A percentile compares a stretch with the other conserved stretches of the same genome.
phyloP scores from a whole-genome alignment of 768 basidiomycete species.

The Austroboletus festivus region DNA sequence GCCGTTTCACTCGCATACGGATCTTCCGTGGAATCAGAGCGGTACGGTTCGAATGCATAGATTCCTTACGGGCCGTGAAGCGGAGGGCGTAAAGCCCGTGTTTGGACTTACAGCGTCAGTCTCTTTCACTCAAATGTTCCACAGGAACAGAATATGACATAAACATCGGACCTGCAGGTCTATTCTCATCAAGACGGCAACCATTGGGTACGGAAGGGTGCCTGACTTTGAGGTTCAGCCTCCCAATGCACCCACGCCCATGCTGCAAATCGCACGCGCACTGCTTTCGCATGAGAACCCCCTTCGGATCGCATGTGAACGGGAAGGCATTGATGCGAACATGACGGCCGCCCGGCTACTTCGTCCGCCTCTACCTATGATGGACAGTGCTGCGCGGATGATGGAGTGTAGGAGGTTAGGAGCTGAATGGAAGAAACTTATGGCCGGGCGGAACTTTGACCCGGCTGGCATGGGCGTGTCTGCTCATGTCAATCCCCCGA shows the following conservation, averaged over 20 bases:
- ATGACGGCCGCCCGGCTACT: conserved; percentile 16
- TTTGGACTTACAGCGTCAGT: conserved; percentile 85
- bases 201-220: conserved; percentile 43
- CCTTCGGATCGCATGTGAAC: conserved; percentile 24
- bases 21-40: conserved; percentile 46
- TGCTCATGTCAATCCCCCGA: not conserved
- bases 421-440: conserved; percentile 16
- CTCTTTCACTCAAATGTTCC: not conserved
- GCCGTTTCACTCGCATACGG: conserved; percentile 63
- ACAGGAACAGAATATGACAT: too few relatives aligned
- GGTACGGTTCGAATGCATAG: conserved; percentile 54
- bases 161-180: conserved; percentile 31
- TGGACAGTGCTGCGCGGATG: conserved; percentile 9
- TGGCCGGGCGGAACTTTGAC: too few relatives aligned
- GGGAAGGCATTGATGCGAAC: conserved; percentile 25
- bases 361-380: conserved; percentile 1
- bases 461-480: not conserved
- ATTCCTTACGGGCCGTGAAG: conserved; percentile 85
- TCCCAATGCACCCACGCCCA: conserved; percentile 38
- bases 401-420: conserved; percentile 22
- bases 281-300: conserved; percentile 30
- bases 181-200: conserved; percentile 50
- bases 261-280: conserved; percentile 43
- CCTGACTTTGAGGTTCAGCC: conserved; percentile 48
- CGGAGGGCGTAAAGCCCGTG: conserved; percentile 82